A percentile compares a stretch with the other conserved stretches of the same genome.
phyloP scores from a whole-genome alignment of 148 eudicot genomes.

The Nyssa sinensis region DNA sequence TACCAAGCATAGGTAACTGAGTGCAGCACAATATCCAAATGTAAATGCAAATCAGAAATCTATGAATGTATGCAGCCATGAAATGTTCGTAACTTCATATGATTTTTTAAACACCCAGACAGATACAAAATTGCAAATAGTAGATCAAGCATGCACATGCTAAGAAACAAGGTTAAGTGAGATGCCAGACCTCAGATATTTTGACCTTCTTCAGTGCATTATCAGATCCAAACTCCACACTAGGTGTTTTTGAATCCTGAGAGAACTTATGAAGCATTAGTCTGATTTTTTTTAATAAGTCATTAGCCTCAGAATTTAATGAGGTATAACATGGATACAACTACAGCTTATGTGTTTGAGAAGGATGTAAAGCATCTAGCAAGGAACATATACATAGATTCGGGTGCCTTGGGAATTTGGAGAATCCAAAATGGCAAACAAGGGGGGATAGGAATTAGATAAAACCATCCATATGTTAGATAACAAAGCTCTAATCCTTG shows the following conservation, averaged over 20 bases:
- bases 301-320: not conserved
- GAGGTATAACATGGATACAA: slow-evolving; percentile 1
- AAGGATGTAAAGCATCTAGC: not conserved
- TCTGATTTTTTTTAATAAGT: too few relatives aligned
- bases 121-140: slow-evolving; percentile 7
- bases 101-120: not conserved
- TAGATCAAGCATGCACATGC: slow-evolving; percentile 4
- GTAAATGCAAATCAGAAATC: not conserved
- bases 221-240: slow-evolving; percentile 67
- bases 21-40: not conserved
- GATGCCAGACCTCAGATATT: slow-evolving; percentile 69
- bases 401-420: not conserved
- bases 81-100: not conserved
- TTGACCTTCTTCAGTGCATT: slow-evolving; percentile 55
- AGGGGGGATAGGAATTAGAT: not conserved
- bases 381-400: slow-evolving; percentile 1
- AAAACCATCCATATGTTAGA: not conserved
- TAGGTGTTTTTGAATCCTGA: slow-evolving; percentile 57
- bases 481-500: not conserved
- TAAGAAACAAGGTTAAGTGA: slow-evolving; percentile 11
- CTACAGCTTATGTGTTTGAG: not conserved
- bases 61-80: not conserved
- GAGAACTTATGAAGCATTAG: slow-evolving; percentile 17
- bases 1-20: not conserved
- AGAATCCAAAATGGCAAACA: not conserved